Percentiles rank a stretch among this genome's conserved stretches.
phyloP scores from a whole-genome alignment of 2,329 filamentous ascomycete species.

The Harringtonia aguacate region DNA sequence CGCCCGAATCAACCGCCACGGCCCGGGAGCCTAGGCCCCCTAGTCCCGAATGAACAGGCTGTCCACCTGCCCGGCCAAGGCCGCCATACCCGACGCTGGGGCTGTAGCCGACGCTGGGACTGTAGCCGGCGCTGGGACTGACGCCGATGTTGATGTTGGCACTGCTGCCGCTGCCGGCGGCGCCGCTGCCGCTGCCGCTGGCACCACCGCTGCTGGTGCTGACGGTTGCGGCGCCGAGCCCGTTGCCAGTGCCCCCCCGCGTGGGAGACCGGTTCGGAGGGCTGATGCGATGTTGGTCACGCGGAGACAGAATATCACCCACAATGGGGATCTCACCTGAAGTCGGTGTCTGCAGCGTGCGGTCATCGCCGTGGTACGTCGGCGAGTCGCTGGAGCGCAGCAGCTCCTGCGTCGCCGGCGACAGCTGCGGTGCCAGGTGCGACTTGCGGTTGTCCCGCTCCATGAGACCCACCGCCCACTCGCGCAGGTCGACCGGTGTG shows the following conservation, averaged over 20 bases:
- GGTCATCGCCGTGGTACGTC: conserved; percentile 34
- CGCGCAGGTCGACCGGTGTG: conserved; percentile 85
- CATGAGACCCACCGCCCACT: conserved; percentile 91
- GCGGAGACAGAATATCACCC: conserved; percentile 44
- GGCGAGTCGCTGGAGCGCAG: conserved; percentile 55
- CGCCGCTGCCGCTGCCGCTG: neutral
- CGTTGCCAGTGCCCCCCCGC: conserved; percentile 15
- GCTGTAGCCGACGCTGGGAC: too few species aligned
- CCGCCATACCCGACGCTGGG: too few species aligned
- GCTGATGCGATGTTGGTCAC: conserved; percentile 32
- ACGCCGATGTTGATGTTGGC: neutral
- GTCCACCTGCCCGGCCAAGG: conserved; percentile 33
- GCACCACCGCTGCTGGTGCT: neutral
- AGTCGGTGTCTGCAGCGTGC: conserved; percentile 49
- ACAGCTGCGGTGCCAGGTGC: conserved; percentile 71
- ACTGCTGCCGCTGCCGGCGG: neutral
- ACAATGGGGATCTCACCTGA: conserved; percentile 63
- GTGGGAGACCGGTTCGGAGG: conserved; percentile 40
- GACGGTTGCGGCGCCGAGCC: neutral
- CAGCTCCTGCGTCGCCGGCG: conserved; percentile 67
- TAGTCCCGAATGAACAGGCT: conserved; percentile 38
- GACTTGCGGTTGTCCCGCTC: conserved; percentile 93
- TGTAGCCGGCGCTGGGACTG: conserved; percentile 16
- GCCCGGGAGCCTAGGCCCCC: conserved; percentile 43
- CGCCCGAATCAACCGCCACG: conserved; percentile 9